These are phyloP conservation scores for Aspergillus transmontanensis DNA, from an alignment of 2,329 filamentous ascomycete genomes.

Conservation along the genomic window DNA sequence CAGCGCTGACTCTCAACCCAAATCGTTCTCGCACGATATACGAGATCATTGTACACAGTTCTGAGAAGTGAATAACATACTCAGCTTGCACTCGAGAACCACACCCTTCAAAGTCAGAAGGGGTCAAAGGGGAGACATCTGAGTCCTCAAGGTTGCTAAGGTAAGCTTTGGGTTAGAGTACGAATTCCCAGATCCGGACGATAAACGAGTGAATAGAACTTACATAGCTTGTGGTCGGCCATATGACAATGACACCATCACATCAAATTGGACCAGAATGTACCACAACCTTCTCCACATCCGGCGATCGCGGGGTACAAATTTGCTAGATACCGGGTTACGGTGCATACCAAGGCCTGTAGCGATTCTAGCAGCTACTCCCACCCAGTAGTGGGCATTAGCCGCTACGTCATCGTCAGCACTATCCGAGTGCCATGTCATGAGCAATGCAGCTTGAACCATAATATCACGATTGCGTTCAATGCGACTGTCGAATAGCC, in stretches of 20 bases:
- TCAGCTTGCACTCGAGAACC: slow-evolving; percentile 47
- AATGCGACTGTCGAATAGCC: slow-evolving; percentile 56
- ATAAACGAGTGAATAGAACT: slow-evolving; percentile 17
- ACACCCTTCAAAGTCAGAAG: slow-evolving; percentile 52
- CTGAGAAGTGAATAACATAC: slow-evolving; percentile 52
- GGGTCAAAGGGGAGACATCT: slow-evolving; percentile 50
- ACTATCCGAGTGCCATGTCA: slow-evolving; percentile 59
- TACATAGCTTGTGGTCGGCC: slow-evolving; percentile 56
- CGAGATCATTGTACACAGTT: slow-evolving; percentile 55
- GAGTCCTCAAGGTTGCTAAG: slow-evolving; percentile 53
- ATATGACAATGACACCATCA: slow-evolving; percentile 49
- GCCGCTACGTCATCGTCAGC: slow-evolving; percentile 58
- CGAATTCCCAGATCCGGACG: not conserved
- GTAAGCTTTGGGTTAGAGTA: not conserved
- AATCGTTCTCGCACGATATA: slow-evolving; percentile 47
- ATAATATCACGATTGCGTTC: slow-evolving; percentile 57
- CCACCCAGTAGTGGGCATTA: slow-evolving; percentile 58
- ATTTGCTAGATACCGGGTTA: slow-evolving; percentile 44
- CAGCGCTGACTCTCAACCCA: slow-evolving; percentile 42
- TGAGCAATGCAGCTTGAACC: slow-evolving; percentile 57
- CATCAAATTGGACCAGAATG: slow-evolving; percentile 48
- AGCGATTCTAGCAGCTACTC: slow-evolving; percentile 55
- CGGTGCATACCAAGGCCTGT: slow-evolving; percentile 59
- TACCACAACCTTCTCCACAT: slow-evolving; percentile 50
- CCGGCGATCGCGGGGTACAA: slow-evolving; percentile 44